Conservation (phyloP, 495 filamentous ascomycete species). For the Immersiella caudata region DNA sequence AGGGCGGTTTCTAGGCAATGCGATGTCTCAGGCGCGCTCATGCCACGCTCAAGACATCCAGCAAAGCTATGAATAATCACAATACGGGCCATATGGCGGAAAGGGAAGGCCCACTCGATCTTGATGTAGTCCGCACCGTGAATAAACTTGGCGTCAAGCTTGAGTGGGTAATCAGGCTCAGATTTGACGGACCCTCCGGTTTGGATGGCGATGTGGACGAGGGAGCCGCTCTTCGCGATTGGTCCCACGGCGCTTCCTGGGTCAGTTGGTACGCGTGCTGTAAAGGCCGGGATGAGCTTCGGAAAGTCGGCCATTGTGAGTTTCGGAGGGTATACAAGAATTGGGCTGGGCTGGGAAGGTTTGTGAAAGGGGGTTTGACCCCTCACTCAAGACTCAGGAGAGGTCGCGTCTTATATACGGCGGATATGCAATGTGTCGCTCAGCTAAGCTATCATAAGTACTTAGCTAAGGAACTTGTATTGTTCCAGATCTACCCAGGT, state of each 20-base stretch:
- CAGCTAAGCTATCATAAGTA: neutral
- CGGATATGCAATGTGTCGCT: neutral
- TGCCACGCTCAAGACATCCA: too few species aligned
- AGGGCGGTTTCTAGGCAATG: too few species aligned
- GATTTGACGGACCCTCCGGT: slow-evolving; percentile 36
- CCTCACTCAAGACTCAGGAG: neutral
- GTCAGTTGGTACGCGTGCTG: slow-evolving; percentile 35
- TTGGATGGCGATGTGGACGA: slow-evolving; percentile 38
- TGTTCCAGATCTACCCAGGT: too few species aligned
- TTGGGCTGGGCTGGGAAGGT: neutral
- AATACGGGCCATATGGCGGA: too few species aligned
- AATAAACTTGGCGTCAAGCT: slow-evolving; percentile 52
- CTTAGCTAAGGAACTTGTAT: too few species aligned
- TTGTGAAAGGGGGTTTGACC: neutral
- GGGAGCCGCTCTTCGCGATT: slow-evolving; percentile 27
- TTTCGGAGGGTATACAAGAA: neutral
- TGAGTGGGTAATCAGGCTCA: slow-evolving; percentile 38
- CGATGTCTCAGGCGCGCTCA: too few species aligned
- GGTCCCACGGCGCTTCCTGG: slow-evolving; percentile 27
- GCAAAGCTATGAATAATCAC: too few species aligned
- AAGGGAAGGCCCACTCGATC: too few species aligned
- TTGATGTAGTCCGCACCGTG: slow-evolving; percentile 60
- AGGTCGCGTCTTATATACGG: neutral
- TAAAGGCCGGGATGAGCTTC: slow-evolving; percentile 52
- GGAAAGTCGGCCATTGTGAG: slow-evolving; percentile 43